These are phyloP conservation scores for Coniosporium tulheliwenetii DNA, from an alignment of 2,329 filamentous ascomycete species.

Conservation along the genomic window DNA sequence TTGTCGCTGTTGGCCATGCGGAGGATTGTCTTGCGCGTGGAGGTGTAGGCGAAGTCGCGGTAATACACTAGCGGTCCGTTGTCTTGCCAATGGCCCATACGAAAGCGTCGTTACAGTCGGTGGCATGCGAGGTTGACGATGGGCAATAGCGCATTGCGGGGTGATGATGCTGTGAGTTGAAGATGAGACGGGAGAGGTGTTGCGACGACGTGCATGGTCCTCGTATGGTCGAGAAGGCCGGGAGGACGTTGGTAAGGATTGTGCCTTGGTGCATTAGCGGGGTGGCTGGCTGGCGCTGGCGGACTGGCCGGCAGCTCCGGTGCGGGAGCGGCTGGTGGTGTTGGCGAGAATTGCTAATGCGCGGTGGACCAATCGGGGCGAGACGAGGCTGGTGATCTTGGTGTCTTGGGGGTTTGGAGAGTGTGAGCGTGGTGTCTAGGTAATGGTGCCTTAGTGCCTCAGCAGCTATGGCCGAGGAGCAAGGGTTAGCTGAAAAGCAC, in stretches of 20 bases:
- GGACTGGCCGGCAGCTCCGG: no score
- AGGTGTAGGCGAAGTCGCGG: conserved; percentile 29
- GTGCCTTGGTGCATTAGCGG: no score
- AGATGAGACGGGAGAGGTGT: neutral
- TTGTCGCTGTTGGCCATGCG: conserved; percentile 28
- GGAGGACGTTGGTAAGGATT: neutral
- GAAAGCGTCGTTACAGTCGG: conserved; percentile 5
- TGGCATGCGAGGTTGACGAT: conserved; percentile 5
- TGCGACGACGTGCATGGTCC: neutral
- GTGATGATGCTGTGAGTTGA: neutral
- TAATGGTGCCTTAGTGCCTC: no score
- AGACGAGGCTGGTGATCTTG: no score
- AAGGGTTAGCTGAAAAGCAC: no score
- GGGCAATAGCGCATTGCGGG: conserved; percentile 4
- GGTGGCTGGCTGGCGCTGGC: no score
- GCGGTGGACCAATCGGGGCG: neutral
- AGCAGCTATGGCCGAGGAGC: no score
- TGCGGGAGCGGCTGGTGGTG: no score
- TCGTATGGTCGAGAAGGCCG: neutral
- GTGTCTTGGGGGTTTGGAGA: no score
- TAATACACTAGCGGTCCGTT: conserved; percentile 11
- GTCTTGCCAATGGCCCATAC: conserved; percentile 7
- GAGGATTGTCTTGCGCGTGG: conserved; percentile 17
- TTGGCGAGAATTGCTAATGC: neutral
- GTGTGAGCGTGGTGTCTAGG: no score